These are phyloP conservation scores for Penicillium antarcticum DNA, from an alignment of 495 filamentous ascomycete genomes.

Conservation along the genomic window DNA sequence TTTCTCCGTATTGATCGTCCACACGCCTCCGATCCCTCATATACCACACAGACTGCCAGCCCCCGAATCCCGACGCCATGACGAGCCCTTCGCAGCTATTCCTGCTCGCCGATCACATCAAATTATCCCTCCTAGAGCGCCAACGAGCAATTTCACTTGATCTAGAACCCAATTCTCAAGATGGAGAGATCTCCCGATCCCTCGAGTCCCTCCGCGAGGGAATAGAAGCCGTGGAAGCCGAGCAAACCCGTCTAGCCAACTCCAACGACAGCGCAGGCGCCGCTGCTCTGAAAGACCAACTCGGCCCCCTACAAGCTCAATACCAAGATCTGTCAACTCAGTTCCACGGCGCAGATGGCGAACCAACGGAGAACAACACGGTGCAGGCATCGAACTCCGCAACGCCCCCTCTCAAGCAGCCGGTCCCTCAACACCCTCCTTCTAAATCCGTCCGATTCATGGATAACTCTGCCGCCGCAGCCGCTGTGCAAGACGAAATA, in stretches of 20 bases:
- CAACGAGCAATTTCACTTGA: constrained; percentile 87
- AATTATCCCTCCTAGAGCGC: constrained; percentile 67
- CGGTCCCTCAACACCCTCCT: constrained; percentile 44
- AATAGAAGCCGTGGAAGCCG: constrained; percentile 68
- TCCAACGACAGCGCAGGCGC: constrained; percentile 52
- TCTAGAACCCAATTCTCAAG: constrained; percentile 78
- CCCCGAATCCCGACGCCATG: constrained; percentile 35
- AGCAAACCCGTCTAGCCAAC: constrained; percentile 59
- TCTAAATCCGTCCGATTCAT: constrained; percentile 91
- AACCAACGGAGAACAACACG: constrained; percentile 61
- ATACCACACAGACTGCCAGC: background rate
- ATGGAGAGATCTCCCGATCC: constrained; percentile 85
- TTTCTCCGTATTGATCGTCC: constrained; percentile 3
- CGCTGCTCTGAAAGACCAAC: constrained; percentile 67
- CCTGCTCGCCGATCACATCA: constrained; percentile 54
- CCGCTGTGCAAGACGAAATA: constrained; percentile 30
- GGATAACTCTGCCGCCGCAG: constrained; percentile 54
- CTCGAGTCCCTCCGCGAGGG: constrained; percentile 83
- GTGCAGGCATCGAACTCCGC: constrained; percentile 62
- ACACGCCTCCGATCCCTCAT: constrained; percentile 2
- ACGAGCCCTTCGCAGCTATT: constrained; percentile 54
- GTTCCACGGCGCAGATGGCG: constrained; percentile 58
- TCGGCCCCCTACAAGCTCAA: constrained; percentile 55
- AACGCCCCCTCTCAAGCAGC: constrained; percentile 43
- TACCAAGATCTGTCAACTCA: constrained; percentile 57